Evolutionary conservation across 2,329 filamentous ascomycete species (phyloP).

Genomic region (Fusarium tricinctum): DNA sequence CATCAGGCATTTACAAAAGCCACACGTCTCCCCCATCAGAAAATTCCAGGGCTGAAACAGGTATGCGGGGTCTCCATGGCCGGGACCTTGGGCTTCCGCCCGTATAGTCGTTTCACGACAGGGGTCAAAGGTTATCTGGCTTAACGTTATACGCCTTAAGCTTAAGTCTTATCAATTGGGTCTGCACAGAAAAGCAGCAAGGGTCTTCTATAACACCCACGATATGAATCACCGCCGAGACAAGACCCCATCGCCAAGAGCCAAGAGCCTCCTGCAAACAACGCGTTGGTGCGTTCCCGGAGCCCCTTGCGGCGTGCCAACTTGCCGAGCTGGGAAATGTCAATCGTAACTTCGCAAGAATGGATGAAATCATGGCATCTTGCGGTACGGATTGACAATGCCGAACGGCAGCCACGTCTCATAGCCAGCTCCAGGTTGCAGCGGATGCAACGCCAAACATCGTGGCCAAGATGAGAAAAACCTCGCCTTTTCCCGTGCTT

Average conservation of each 20-base stretch:
- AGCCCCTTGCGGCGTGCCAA: slow-evolving; percentile 18
- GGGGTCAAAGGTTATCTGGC: slow-evolving; percentile 13
- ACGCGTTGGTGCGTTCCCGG: neutral
- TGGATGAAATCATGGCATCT: slow-evolving; percentile 23
- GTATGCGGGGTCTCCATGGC: slow-evolving; percentile 24
- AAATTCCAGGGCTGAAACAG: slow-evolving; percentile 29
- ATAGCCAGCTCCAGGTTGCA: slow-evolving; percentile 6
- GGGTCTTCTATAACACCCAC: neutral
- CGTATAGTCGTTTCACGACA: slow-evolving; percentile 9
- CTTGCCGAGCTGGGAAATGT: slow-evolving; percentile 14
- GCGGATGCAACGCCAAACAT: slow-evolving; percentile 25
- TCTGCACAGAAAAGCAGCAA: neutral
- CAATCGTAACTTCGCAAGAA: neutral
- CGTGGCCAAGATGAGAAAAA: slow-evolving; percentile 31
- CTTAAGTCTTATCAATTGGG: slow-evolving; percentile 19
- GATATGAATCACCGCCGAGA: slow-evolving; percentile 25
- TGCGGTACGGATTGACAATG: slow-evolving; percentile 13
- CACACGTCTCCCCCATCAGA: neutral
- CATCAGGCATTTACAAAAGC: slow-evolving; percentile 9
- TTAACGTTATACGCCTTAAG: slow-evolving; percentile 32
- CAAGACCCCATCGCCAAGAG: slow-evolving; percentile 25
- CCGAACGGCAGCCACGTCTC: slow-evolving; percentile 34
- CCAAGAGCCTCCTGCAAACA: slow-evolving; percentile 30
- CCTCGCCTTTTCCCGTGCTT: slow-evolving; percentile 20
- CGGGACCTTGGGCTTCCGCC: slow-evolving; percentile 33